Conservation (phyloP, 176 grass and related monocot species). For the Alloteropsis semialata region DNA sequence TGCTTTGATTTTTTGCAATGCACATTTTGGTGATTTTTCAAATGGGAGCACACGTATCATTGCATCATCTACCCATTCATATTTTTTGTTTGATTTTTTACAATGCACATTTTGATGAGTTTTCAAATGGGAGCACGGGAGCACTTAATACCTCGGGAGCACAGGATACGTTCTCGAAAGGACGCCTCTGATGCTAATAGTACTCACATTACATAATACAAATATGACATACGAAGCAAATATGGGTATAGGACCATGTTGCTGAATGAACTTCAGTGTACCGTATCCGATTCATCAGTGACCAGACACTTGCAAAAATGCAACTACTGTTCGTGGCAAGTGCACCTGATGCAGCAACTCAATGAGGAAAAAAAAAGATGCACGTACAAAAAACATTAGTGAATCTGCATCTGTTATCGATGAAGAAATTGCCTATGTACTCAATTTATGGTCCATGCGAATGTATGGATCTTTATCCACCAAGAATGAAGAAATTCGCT, state of each 20-base stretch:
- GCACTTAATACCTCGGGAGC: too few species aligned
- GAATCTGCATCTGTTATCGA: conserved; percentile 31
- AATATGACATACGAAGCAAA: background rate
- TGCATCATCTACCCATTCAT: too few species aligned
- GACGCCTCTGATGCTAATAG: too few species aligned
- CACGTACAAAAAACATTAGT: background rate
- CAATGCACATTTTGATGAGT: too few species aligned
- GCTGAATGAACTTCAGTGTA: background rate
- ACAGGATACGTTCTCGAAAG: too few species aligned
- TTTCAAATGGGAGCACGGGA: too few species aligned
- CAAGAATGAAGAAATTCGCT: conserved; percentile 30
- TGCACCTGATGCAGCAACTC: background rate
- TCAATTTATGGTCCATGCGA: background rate
- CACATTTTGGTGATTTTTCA: too few species aligned
- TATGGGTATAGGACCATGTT: background rate
- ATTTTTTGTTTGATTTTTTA: too few species aligned
- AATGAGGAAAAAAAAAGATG: background rate
- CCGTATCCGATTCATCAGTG: background rate
- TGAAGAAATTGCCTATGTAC: conserved; percentile 22
- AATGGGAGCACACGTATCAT: too few species aligned
- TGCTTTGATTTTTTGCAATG: too few species aligned
- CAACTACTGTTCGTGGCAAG: background rate
- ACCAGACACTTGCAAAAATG: background rate
- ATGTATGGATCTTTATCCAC: conserved; percentile 18
- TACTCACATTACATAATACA: background rate